Conservation (phyloP, 2,329 filamentous ascomycete species). For the Arthrobotrys sphaeroides region DNA sequence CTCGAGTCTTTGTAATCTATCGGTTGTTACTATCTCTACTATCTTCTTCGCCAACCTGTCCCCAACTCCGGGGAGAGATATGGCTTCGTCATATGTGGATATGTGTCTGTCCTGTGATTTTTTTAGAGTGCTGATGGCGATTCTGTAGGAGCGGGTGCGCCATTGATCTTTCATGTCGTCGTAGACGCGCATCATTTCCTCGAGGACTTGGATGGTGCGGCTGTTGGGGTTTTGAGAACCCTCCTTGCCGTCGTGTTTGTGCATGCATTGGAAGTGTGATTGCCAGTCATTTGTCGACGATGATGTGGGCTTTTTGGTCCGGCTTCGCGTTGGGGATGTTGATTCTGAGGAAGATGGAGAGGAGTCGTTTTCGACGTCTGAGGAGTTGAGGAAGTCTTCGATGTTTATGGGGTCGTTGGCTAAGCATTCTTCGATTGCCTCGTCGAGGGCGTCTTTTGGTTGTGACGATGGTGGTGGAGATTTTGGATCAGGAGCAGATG, state of each 20-base stretch:
- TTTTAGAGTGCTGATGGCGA: conserved; percentile 76
- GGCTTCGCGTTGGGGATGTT: conserved; percentile 34
- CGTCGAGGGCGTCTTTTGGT: conserved; percentile 69
- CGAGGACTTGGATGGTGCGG: conserved; percentile 73
- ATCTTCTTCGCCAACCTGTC: conserved; percentile 81
- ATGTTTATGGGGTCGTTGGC: conserved; percentile 63
- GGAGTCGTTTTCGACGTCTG: conserved; percentile 46
- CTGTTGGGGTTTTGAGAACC: conserved; percentile 73
- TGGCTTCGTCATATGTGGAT: conserved; percentile 30
- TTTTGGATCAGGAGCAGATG: conserved; percentile 13
- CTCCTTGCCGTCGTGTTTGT: conserved; percentile 65
- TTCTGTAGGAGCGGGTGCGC: conserved; percentile 78
- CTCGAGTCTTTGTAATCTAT: conserved; percentile 76
- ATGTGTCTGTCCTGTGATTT: conserved; percentile 65
- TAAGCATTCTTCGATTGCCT: conserved; percentile 69
- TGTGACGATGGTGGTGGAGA: conserved; percentile 18
- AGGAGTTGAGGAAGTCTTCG: conserved; percentile 57
- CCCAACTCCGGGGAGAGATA: conserved; percentile 74
- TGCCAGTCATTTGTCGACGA: conserved; percentile 37
- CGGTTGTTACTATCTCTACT: conserved; percentile 83
- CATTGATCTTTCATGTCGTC: conserved; percentile 78
- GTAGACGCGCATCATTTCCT: conserved; percentile 83
- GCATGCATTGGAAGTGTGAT: conserved; percentile 66
- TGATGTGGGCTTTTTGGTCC: conserved; percentile 55
- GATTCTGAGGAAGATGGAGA: conserved; percentile 60